Percentiles rank a stretch among this genome's conserved stretches.
phyloP scores from a whole-genome alignment of 306 rosid species.

The Dryas octopetala region DNA sequence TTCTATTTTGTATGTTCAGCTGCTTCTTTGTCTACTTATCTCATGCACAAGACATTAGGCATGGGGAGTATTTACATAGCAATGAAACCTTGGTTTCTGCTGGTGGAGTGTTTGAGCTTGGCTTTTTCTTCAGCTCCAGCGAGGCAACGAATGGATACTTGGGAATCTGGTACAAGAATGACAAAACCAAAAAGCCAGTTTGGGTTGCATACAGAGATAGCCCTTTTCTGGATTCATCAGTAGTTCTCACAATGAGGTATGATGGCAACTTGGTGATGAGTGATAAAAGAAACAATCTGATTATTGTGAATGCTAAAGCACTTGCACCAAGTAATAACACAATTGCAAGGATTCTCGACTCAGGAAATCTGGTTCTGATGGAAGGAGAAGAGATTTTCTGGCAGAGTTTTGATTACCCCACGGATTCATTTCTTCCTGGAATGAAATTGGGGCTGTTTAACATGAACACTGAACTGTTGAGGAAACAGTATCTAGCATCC shows the following conservation, averaged over 20 bases:
- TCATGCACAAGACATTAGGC: constrained; percentile 17
- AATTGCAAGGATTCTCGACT: constrained; percentile 12
- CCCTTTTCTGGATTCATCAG: constrained; percentile 8
- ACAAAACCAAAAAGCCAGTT: constrained; percentile 23
- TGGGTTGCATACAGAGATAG: constrained; percentile 28
- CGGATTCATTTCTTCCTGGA: constrained; percentile 27
- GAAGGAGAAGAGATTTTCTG: constrained; percentile 5
- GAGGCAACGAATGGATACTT: constrained; percentile 8
- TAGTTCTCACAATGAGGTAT: constrained; percentile 5
- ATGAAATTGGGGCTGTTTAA: constrained; percentile 25
- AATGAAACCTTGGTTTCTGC: constrained; percentile 23
- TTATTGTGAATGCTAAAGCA: constrained; percentile 1
- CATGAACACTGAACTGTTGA: constrained; percentile 5
- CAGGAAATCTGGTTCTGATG: constrained; percentile 22
- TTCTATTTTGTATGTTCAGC: not conserved
- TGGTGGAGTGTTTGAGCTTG: constrained; percentile 26
- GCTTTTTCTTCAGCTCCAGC: constrained; percentile 20
- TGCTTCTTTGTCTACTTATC: constrained; percentile 8
- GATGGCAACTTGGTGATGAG: constrained; percentile 20
- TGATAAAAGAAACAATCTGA: not conserved
- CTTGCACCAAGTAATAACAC: not conserved
- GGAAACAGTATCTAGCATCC: constrained; percentile 14
- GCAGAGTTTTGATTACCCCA: constrained; percentile 26
- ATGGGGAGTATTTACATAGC: not conserved
- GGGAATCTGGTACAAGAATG: constrained; percentile 36